A percentile compares a stretch with the other conserved stretches of the same genome.
phyloP scores from a whole-genome alignment of 805 yeast species.

The Schwanniomyces polymorphus region DNA sequence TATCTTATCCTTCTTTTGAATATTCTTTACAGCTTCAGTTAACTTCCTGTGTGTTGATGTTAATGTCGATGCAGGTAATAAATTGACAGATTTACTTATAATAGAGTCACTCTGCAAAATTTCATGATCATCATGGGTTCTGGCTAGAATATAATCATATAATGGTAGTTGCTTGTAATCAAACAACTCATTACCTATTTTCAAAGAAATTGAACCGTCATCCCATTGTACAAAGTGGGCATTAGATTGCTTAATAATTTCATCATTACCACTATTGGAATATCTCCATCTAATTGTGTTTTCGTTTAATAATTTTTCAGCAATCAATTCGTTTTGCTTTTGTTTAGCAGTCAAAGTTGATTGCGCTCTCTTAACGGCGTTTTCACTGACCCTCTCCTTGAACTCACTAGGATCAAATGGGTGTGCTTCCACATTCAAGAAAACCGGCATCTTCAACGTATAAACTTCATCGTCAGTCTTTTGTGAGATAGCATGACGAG shows the following conservation, averaged over 20 bases:
- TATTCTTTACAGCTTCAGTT: constrained; percentile 64
- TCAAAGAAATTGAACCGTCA: constrained; percentile 85
- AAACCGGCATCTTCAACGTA: constrained; percentile 75
- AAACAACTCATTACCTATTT: constrained; percentile 83
- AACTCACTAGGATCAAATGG: constrained; percentile 81
- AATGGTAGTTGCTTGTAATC: constrained; percentile 68
- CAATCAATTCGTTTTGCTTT: constrained; percentile 47
- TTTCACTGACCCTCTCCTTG: constrained; percentile 47
- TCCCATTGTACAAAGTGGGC: constrained; percentile 92
- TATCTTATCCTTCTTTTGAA: constrained; percentile 48
- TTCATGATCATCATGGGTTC: constrained; percentile 69
- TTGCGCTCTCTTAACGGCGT: constrained; percentile 25
- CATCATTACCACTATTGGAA: constrained; percentile 67
- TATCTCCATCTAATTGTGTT: constrained; percentile 96
- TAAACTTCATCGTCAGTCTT: constrained; percentile 36
- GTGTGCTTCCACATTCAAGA: constrained; percentile 75
- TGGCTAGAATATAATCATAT: constrained; percentile 70
- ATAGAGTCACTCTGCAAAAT: constrained; percentile 68
- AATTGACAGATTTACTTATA: constrained; percentile 63
- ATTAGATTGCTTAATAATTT: constrained; percentile 81
- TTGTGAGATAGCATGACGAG: constrained; percentile 48
- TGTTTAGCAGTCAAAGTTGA: constrained; percentile 38
- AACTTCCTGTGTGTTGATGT: constrained; percentile 80
- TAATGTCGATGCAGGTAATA: constrained; percentile 88
- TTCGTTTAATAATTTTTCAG: constrained; percentile 68